Evolutionary conservation across 2,329 filamentous ascomycete species (phyloP).

Genomic region (Xylaria sp.): DNA sequence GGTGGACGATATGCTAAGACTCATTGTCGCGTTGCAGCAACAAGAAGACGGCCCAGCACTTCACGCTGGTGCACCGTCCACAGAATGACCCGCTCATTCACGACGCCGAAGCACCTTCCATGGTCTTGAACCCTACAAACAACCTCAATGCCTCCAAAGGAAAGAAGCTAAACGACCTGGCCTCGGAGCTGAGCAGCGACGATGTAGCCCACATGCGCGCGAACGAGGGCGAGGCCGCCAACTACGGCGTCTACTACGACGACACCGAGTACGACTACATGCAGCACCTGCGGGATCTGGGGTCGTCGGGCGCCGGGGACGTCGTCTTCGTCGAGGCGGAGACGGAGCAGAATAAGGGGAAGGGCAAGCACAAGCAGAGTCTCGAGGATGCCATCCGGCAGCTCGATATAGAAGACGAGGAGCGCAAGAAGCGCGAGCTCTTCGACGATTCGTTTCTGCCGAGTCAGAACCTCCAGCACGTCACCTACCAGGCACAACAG

Average conservation of each 20-base stretch:
- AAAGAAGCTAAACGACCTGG: slow-evolving; percentile 79
- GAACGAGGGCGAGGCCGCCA: slow-evolving; percentile 96
- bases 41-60: slow-evolving; percentile 93
- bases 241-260: slow-evolving; percentile 93
- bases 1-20: slow-evolving; percentile 19
- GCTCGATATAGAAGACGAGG: slow-evolving; percentile 62
- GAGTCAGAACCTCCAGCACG: slow-evolving; percentile 79
- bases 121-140: slow-evolving; percentile 82
- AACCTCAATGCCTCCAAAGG: slow-evolving; percentile 61
- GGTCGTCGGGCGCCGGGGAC: slow-evolving; percentile 71
- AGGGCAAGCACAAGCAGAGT: slow-evolving; percentile 78
- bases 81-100: slow-evolving; percentile 98
- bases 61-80: slow-evolving; percentile 92
- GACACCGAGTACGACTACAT: slow-evolving; percentile 98
- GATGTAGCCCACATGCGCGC: slow-evolving; percentile 73
- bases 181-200: slow-evolving; percentile 73
- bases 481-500: slow-evolving; percentile 92
- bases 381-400: slow-evolving; percentile 84
- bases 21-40: slow-evolving; percentile 57
- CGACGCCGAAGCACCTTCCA: slow-evolving; percentile 86
- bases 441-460: slow-evolving; percentile 80
- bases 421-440: slow-evolving; percentile 61
- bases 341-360: slow-evolving; percentile 65
- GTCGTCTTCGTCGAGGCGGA: slow-evolving; percentile 84
- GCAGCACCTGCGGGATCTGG: slow-evolving; percentile 96